Percentiles rank a stretch among this genome's conserved stretches.
Conservation (phyloP, 805 yeast genomes). For the Wickerhamomyces queroliae region DNA sequence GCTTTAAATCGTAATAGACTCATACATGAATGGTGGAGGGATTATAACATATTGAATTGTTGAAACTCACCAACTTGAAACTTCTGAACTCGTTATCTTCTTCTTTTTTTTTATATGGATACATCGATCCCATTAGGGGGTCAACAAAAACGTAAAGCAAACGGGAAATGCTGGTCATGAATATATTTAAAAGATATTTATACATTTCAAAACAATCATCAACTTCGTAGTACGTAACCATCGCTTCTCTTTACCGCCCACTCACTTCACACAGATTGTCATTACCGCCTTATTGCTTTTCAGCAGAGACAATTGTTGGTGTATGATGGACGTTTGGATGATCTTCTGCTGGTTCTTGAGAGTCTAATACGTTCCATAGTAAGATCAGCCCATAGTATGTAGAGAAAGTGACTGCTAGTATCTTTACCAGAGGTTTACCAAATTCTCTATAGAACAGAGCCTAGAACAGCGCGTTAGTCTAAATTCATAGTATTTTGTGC, state of each 20-base stretch:
- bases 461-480: slow-evolving; percentile 4
- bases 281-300: neutral
- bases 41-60: slow-evolving; percentile 2
- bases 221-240: neutral
- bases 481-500: neutral
- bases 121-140: neutral
- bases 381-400: slow-evolving; percentile 42
- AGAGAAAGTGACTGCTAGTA: slow-evolving; percentile 36
- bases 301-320: neutral
- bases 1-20: neutral
- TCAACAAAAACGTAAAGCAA: slow-evolving; percentile 11
- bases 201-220: neutral
- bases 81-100: too few species aligned
- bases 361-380: slow-evolving; percentile 38
- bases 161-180: slow-evolving; percentile 22
- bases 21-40: neutral
- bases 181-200: slow-evolving; percentile 1
- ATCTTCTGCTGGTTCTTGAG: slow-evolving; percentile 10
- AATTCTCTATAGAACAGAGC: slow-evolving; percentile 39
- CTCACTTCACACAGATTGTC: too few species aligned
- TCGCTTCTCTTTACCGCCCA: neutral
- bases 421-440: slow-evolving; percentile 40
- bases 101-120: neutral
- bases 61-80: too few species aligned
- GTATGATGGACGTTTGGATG: neutral